Conservation (phyloP, 441 rosid species). For the Melastoma candidum region DNA sequence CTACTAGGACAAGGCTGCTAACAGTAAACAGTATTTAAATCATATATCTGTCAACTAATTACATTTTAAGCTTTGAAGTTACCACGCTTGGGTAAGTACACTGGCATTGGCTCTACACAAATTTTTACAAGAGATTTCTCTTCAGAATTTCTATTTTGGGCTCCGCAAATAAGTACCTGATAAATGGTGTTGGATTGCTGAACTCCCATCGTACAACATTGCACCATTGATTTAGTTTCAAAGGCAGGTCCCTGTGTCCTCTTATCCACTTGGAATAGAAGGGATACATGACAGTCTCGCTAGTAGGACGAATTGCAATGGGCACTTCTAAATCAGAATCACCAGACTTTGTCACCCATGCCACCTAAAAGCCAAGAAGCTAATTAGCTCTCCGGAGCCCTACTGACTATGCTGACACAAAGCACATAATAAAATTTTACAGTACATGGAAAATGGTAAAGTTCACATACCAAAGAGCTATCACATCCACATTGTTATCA, state of each 20-base stretch:
- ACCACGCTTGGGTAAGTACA: not conserved
- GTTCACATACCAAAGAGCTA: not conserved
- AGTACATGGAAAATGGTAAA: slow-evolving; percentile 2
- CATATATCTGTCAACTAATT: too few relatives aligned
- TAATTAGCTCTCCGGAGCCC: too few relatives aligned
- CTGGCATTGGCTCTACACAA: too few relatives aligned
- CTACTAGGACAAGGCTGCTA: too few relatives aligned
- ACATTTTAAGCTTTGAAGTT: too few relatives aligned
- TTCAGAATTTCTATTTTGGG: too few relatives aligned
- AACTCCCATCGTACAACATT: slow-evolving; percentile 99
- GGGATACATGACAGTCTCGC: slow-evolving; percentile 99
- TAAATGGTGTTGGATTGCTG: slow-evolving; percentile 98
- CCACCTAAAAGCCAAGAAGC: slow-evolving; percentile 45
- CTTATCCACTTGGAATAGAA: slow-evolving; percentile 95
- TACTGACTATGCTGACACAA: too few relatives aligned
- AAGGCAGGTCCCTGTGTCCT: slow-evolving; percentile 95
- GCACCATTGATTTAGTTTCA: slow-evolving; percentile 98
- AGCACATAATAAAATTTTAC: not conserved
- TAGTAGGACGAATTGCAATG: slow-evolving; percentile 95
- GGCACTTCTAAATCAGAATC: slow-evolving; percentile 88
- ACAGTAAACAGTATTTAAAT: too few relatives aligned
- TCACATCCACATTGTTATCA: not conserved
- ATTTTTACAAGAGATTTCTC: too few relatives aligned
- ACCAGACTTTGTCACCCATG: slow-evolving; percentile 98
- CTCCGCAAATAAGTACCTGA: slow-evolving; percentile 41